These are phyloP conservation scores for Penicillium sp. DNA, from an alignment of 2,329 filamentous ascomycete species.

Conservation along the genomic window DNA sequence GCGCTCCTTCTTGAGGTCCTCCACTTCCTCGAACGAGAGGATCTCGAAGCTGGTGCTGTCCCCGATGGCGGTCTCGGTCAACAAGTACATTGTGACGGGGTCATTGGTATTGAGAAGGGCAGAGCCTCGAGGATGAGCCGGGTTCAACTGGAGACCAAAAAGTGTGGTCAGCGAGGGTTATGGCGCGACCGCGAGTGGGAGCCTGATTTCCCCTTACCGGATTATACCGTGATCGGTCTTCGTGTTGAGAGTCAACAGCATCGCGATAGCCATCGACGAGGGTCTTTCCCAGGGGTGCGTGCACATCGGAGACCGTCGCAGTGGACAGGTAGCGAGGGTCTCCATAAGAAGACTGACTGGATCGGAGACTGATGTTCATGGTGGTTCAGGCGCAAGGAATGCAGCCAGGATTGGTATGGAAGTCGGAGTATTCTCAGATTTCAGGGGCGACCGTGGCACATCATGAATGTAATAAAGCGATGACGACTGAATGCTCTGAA, in stretches of 20 bases:
- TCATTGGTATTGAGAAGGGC: constrained; percentile 49
- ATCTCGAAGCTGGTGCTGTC: constrained; percentile 86
- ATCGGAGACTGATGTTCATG: constrained; percentile 40
- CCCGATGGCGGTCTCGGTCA: constrained; percentile 87
- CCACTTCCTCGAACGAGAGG: constrained; percentile 85
- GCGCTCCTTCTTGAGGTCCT: constrained; percentile 84
- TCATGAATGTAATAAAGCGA: constrained; percentile 6
- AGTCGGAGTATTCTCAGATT: constrained; percentile 6
- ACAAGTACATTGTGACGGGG: constrained; percentile 76
- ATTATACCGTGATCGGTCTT: constrained; percentile 56
- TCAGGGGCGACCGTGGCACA: constrained; percentile 20
- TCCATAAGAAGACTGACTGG: constrained; percentile 43
- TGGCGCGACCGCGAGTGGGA: background rate
- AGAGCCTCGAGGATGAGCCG: constrained; percentile 35
- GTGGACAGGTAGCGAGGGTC: constrained; percentile 40
- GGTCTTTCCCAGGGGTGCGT: constrained; percentile 43
- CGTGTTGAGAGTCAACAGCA: constrained; percentile 54
- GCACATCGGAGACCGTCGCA: constrained; percentile 32
- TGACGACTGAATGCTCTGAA: no score
- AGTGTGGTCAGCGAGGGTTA: constrained; percentile 9
- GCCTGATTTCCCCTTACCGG: constrained; percentile 48
- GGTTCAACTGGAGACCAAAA: constrained; percentile 57
- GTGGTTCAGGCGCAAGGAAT: constrained; percentile 16
- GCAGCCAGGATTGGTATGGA: constrained; percentile 5
- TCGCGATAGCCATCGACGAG: constrained; percentile 62